Base-by-base conservation (phyloP, 2,329 filamentous ascomycete genomes). In the Ophiosphaerella herpotricha region DNA sequence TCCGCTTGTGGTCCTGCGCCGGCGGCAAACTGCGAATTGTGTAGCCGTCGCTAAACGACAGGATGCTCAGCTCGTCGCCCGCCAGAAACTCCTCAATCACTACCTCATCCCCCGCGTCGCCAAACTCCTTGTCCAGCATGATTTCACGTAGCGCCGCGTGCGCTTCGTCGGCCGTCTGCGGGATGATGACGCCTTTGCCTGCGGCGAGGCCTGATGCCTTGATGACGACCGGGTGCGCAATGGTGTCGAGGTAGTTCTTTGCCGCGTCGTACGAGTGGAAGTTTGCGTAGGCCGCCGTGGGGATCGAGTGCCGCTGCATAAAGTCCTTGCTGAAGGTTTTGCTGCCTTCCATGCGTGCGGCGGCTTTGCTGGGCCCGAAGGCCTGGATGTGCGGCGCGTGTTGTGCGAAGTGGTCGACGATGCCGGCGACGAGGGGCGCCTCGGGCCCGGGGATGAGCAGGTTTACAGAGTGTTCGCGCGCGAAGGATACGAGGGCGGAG, bases 321-420 rank as follows among this genome's bases (percentile, higher is more conserved):
- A 97, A 97, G 74, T 97, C 92, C 73, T 99, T 99, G 55, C 90
- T 91, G 74, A 95, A 97, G 9, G 93, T 90, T 80, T 99, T 99
- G 77, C 90, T 95, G 52, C 94, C 94, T 76, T 99, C 94, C 83
- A 99, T 90, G 38, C 84, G 83, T 14, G 94, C 92, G 18, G 94
- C 93, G 41, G 85, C 85, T 75, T 89, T 86, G 49, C 86, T 89
- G 5, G 94, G 94, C 2, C 93, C 94, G 68, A 97, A 97, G 74
- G 85, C 88, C 62, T 84, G 82, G 69, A 96, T 91, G 35, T 63
- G 48, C n/a, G 37, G 40, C 2, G 49, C 72, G 78, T 80, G 74
- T 45, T 81, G 75, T 55, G 84, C 81, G 78, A 97, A 97, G 77
- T 87, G 89, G 64, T 87, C 88, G 67, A 91, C 88, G 55, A 97